A percentile compares a stretch with the other conserved stretches of the same genome.
phyloP scores from a whole-genome alignment of 1,139 yeast genomes.

The Yamadazyma mexicana region DNA sequence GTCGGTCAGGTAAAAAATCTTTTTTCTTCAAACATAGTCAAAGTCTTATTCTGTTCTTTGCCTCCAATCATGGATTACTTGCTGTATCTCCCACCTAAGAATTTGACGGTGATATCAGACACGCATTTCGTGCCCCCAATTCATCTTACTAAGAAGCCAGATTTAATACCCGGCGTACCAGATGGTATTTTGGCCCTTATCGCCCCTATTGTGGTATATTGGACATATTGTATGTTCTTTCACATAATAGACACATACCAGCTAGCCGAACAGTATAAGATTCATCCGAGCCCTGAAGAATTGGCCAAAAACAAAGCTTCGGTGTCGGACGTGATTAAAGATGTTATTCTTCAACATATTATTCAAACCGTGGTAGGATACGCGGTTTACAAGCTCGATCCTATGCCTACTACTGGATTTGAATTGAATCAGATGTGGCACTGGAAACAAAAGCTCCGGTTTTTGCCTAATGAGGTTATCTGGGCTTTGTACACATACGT shows the following conservation, averaged over 20 bases:
- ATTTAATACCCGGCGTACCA: conserved; percentile 56
- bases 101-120: conserved; percentile 15
- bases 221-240: conserved; percentile 75
- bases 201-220: conserved; percentile 79
- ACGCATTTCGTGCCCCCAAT: conserved; percentile 15
- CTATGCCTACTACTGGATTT: conserved; percentile 66
- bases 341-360: conserved; percentile 80
- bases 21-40: no score
- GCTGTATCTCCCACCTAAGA: conserved; percentile 9
- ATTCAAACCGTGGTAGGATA: conserved; percentile 76
- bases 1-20: conserved; percentile 1
- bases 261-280: conserved; percentile 78
- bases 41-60: neutral
- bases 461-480: conserved; percentile 45
- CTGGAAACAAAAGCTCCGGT: conserved; percentile 34
- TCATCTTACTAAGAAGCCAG: conserved; percentile 26
- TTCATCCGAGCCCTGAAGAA: conserved; percentile 90
- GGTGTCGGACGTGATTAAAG: conserved; percentile 65
- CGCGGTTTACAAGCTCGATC: conserved; percentile 55
- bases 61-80: conserved; percentile 3
- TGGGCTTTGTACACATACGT: conserved; percentile 60
- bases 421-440: conserved; percentile 72
- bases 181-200: conserved; percentile 75
- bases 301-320: conserved; percentile 72
- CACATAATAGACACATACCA: conserved; percentile 72